Evolutionary conservation across 805 yeast genomes (phyloP).

Genomic region (Starmerella tilneyi): DNA sequence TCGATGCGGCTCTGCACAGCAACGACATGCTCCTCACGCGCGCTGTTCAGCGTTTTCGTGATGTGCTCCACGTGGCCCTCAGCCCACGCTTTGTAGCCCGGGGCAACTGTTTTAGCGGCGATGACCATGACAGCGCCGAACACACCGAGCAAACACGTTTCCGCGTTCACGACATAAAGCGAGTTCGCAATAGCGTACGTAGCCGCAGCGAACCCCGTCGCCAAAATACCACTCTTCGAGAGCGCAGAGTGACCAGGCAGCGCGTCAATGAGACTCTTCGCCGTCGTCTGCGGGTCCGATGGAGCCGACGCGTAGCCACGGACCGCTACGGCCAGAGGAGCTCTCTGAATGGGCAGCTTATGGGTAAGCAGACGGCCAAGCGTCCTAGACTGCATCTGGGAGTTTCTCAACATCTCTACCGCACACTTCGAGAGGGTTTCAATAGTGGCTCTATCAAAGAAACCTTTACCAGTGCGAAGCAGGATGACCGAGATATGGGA

Average conservation of each 20-base stretch:
- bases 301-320: constrained; percentile 31
- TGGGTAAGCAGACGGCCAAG: constrained; percentile 15
- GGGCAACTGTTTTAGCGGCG: constrained; percentile 80
- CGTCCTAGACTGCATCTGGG: constrained; percentile 20
- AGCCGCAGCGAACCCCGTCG: constrained; percentile 90
- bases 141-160: constrained; percentile 71
- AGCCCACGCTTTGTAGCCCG: constrained; percentile 91
- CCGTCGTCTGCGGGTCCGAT: constrained; percentile 42
- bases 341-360: constrained; percentile 8
- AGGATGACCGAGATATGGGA: background rate
- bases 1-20: constrained; percentile 91
- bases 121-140: constrained; percentile 68
- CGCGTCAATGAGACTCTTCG: constrained; percentile 78
- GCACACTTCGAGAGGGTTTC: background rate
- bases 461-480: constrained; percentile 7
- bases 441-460: constrained; percentile 1
- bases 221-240: constrained; percentile 89
- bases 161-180: constrained; percentile 87
- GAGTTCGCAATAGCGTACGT: constrained; percentile 90
- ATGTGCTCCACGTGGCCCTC: constrained; percentile 74
- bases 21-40: constrained; percentile 79
- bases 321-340: constrained; percentile 12
- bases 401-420: constrained; percentile 15
- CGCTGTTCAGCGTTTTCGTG: constrained; percentile 67
- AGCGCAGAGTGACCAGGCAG: constrained; percentile 82